A percentile compares a stretch with the other conserved stretches of the same genome.
These are phyloP conservation scores for Mycotypha africana DNA, from an alignment of 371 early-diverging fungal species.

Conservation along the genomic window DNA sequence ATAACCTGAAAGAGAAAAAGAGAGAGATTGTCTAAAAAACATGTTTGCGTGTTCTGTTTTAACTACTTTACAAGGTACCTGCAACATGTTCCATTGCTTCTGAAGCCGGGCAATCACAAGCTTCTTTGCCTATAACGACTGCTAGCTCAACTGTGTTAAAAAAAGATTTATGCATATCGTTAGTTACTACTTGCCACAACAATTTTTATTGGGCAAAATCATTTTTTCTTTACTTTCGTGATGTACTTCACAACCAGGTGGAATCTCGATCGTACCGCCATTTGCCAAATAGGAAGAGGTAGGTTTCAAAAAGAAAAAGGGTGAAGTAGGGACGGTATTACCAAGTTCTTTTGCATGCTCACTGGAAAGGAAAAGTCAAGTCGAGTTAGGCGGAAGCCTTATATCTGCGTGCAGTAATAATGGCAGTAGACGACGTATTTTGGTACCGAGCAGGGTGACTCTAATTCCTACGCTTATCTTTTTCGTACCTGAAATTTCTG, in stretches of 20 bases:
- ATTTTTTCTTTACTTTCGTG: conserved; percentile 66
- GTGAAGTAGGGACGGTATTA: conserved; percentile 82
- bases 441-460: too few relatives aligned
- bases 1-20: too few relatives aligned
- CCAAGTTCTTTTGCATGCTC: conserved; percentile 93
- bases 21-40: too few relatives aligned
- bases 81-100: conserved; percentile 67
- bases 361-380: conserved; percentile 28
- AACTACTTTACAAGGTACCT: conserved; percentile 26
- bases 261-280: conserved; percentile 77
- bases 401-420: neutral
- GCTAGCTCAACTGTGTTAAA: conserved; percentile 77
- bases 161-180: neutral
- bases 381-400: too few relatives aligned
- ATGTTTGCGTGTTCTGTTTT: too few relatives aligned
- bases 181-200: too few relatives aligned
- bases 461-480: too few relatives aligned
- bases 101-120: conserved; percentile 64
- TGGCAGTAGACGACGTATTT: neutral
- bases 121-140: conserved; percentile 84
- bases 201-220: too few relatives aligned
- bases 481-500: conserved; percentile 65
- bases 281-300: conserved; percentile 76
- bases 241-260: conserved; percentile 76
- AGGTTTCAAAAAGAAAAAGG: conserved; percentile 95